These are phyloP conservation scores for Nakazawaea ambrosiae DNA, from an alignment of 805 yeast species.

Conservation along the genomic window DNA sequence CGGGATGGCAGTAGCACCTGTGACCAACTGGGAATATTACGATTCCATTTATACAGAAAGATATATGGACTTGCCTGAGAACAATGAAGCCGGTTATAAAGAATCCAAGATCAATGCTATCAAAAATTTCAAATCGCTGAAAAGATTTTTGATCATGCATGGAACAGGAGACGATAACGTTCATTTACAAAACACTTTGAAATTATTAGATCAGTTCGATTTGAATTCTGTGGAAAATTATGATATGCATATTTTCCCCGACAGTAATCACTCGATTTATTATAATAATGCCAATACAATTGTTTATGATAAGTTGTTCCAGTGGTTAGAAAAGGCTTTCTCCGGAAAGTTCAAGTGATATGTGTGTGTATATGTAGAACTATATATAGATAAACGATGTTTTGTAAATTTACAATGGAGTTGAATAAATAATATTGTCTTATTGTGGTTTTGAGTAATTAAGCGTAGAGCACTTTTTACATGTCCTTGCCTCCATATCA, in stretches of 20 bases:
- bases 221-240: constrained; percentile 51
- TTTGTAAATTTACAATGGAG: no score
- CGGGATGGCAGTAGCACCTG: constrained; percentile 84
- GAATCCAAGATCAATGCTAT: constrained; percentile 35
- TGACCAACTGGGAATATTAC: constrained; percentile 69
- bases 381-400: background rate
- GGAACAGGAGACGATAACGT: constrained; percentile 86
- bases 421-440: no score
- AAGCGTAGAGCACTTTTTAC: constrained; percentile 66
- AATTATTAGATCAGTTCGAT: constrained; percentile 55
- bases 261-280: constrained; percentile 78
- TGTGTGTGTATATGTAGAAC: no score
- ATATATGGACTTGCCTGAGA: constrained; percentile 53
- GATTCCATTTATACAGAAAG: constrained; percentile 79
- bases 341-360: constrained; percentile 21
- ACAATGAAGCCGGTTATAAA: constrained; percentile 42
- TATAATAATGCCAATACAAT: constrained; percentile 74
- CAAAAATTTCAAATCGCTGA: constrained; percentile 36
- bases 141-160: constrained; percentile 63
- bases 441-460: constrained; percentile 62
- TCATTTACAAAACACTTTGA: constrained; percentile 64
- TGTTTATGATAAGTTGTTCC: constrained; percentile 61
- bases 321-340: constrained; percentile 65
- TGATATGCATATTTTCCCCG: constrained; percentile 88
- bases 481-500: constrained; percentile 59